phyloP scores from a whole-genome alignment of 2,329 filamentous ascomycete genomes.

The Aspergillus caelatus region DNA sequence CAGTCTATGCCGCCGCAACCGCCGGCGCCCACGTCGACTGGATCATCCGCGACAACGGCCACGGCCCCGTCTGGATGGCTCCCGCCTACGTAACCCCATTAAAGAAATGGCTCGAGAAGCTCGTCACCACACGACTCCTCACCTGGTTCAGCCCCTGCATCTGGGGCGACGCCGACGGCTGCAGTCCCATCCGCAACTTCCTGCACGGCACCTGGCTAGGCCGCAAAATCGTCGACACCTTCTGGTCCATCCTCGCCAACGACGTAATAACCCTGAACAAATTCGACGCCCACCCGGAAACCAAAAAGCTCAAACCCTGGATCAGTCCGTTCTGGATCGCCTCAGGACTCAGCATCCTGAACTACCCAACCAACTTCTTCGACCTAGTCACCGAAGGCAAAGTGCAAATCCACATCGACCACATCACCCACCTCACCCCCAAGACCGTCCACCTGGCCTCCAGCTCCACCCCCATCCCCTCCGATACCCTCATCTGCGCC shows the following conservation, averaged over 20 bases:
- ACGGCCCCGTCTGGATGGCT: slow-evolving; percentile 45
- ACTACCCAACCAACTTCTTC: slow-evolving; percentile 62
- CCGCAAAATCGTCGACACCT: slow-evolving; percentile 51
- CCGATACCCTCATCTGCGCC: slow-evolving; percentile 57
- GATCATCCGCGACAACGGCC: slow-evolving; percentile 46
- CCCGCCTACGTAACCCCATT: slow-evolving; percentile 65
- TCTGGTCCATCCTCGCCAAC: slow-evolving; percentile 56
- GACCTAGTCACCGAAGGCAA: slow-evolving; percentile 56
- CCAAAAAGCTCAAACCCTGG: slow-evolving; percentile 51
- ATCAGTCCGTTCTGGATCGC: slow-evolving; percentile 56
- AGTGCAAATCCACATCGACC: slow-evolving; percentile 59
- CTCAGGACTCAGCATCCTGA: slow-evolving; percentile 61
- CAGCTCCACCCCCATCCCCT: slow-evolving; percentile 54
- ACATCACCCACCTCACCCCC: slow-evolving; percentile 54
- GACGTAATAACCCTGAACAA: slow-evolving; percentile 53
- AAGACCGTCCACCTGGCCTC: slow-evolving; percentile 51
- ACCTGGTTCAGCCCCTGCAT: slow-evolving; percentile 76
- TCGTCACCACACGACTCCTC: slow-evolving; percentile 67
- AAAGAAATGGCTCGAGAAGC: slow-evolving; percentile 69
- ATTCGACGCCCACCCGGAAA: slow-evolving; percentile 50
- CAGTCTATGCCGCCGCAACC: slow-evolving; percentile 60
- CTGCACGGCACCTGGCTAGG: slow-evolving; percentile 58
- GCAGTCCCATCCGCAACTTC: slow-evolving; percentile 45
- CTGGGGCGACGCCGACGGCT: slow-evolving; percentile 68
- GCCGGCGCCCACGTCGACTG: slow-evolving; percentile 53